Base-by-base conservation (phyloP, 2,329 filamentous ascomycete genomes). In the Trichoderma koningiopsis region DNA sequence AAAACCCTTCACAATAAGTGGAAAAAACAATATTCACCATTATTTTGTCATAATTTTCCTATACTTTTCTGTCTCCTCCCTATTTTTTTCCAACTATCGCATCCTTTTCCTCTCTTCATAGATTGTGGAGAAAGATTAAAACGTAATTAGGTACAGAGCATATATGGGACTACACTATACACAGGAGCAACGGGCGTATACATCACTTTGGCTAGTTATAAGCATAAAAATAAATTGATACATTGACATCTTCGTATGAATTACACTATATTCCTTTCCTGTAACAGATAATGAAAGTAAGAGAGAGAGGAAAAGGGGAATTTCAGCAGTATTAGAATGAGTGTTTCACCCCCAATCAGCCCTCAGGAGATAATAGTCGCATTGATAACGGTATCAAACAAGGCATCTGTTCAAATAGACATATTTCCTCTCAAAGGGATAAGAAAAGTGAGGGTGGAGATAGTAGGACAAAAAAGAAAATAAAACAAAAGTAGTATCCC, bases 351-450 rank as follows among this genome's bases (percentile, higher is more conserved):
- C 60, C 31, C 27, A 58, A 14, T 24, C 52, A 53, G 16, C 68
- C 53, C 43, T 37, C 14, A 33, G 53, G 55, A 65, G 60, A 60
- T 57, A 69, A 59, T 65, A 60, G 68, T 69, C 61, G 56, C 68
- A 69, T 69, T 70, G 68, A 70, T 70, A 68, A 70, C 47, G 63
- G 63, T 74, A 71, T 76, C 72, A 74, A 75, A 66, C 72, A 76
- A 79, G 74, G 76, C 79, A 78, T 79, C 74, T 79, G 74, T 74
- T 77, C 75, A 79, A 76, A 66, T 77, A 79, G 74, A 73, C 72
- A 77, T 79, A 73, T 74, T 43, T 43, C 27, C 73, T 78, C 74
- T 74, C 75, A 76, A 74, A 64, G 49, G 33, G 49, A 55, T n/a
- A 19, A 19, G 35, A 29, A 74, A 59, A 79, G 74, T 72, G 76